Evolutionary conservation across 805 yeast species (phyloP).

Genomic region (Komagataella kurtzmanii): DNA sequence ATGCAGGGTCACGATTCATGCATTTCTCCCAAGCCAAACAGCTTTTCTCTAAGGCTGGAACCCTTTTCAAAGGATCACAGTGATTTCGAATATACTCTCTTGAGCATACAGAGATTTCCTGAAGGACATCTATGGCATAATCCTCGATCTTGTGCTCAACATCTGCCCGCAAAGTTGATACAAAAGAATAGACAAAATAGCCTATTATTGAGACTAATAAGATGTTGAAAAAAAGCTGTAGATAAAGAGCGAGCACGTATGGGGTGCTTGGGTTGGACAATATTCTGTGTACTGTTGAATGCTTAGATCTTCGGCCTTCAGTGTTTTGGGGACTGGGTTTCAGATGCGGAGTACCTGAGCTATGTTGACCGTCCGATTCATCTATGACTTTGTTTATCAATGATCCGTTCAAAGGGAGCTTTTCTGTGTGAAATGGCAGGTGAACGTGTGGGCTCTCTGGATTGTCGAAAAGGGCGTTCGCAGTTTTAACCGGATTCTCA

Average conservation of each 20-base stretch:
- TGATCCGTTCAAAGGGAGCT: background rate
- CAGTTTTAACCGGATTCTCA: background rate
- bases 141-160: conserved; percentile 57
- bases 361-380: background rate
- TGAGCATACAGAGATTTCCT: conserved; percentile 57
- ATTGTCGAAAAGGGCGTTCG: background rate
- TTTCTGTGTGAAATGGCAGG: conserved; percentile 2
- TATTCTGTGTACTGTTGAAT: background rate
- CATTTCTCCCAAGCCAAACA: conserved; percentile 75
- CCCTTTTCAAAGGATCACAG: conserved; percentile 51
- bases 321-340: background rate
- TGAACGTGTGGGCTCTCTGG: background rate
- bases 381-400: background rate
- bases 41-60: conserved; percentile 58
- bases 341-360: background rate
- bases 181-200: conserved; percentile 35
- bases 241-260: conserved; percentile 41
- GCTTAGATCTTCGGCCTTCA: background rate
- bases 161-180: conserved; percentile 45
- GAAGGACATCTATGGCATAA: conserved; percentile 43
- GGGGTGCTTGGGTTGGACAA: conserved; percentile 35
- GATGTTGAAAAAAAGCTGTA: conserved; percentile 50
- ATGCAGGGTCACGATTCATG: conserved; percentile 64
- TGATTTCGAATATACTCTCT: conserved; percentile 58
- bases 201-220: conserved; percentile 35